Evolutionary conservation across 768 basidiomycete species (phyloP).

Genomic region (Agaricus blazei): DNA sequence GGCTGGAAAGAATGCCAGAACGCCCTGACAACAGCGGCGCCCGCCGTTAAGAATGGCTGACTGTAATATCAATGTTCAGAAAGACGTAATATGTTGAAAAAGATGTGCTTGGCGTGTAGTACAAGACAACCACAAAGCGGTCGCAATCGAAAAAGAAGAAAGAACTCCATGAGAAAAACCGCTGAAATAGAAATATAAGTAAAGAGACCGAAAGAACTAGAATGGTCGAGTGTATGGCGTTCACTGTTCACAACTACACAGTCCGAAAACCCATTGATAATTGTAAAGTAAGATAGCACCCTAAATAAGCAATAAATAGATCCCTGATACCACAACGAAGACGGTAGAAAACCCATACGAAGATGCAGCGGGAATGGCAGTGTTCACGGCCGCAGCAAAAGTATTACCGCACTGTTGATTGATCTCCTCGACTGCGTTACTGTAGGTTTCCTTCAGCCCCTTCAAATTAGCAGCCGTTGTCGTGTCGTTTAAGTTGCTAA

Average conservation of each 20-base stretch:
- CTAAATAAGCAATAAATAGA: conserved; percentile 3
- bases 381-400: conserved; percentile 32
- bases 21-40: too few species aligned
- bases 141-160: too few species aligned
- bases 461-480: conserved; percentile 18
- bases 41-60: too few species aligned
- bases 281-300: background rate
- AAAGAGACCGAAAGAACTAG: too few species aligned
- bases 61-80: too few species aligned
- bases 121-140: too few species aligned
- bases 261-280: background rate
- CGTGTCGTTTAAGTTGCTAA: conserved; percentile 32
- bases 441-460: conserved; percentile 45
- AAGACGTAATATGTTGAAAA: too few species aligned
- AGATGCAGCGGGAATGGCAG: conserved; percentile 1
- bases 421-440: conserved; percentile 38
- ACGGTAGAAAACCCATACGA: background rate
- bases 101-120: too few species aligned
- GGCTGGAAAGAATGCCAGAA: background rate
- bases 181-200: too few species aligned
- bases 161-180: too few species aligned
- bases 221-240: too few species aligned
- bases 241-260: too few species aligned
- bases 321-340: background rate
- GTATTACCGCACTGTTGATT: conserved; percentile 44